A percentile compares a stretch with the other conserved stretches of the same genome.
Conservation (phyloP, 805 yeast species). For the Candida maesae region DNA sequence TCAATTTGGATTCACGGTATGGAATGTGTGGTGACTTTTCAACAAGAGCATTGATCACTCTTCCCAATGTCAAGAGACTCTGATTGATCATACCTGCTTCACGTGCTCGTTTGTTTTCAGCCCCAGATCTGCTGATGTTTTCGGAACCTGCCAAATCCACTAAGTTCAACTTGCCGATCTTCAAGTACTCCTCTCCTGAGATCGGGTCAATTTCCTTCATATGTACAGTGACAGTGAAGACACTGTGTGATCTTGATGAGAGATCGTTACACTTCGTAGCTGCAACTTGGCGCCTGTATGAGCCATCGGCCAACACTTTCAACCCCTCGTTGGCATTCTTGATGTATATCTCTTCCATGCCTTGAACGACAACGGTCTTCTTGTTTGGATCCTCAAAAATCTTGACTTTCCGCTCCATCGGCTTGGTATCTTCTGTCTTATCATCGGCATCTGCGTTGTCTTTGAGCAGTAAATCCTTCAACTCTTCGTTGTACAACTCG, state of each 20-base stretch:
- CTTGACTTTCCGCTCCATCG: conserved; percentile 41
- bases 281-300: conserved; percentile 65
- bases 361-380: conserved; percentile 48
- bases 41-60: conserved; percentile 75
- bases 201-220: conserved; percentile 46
- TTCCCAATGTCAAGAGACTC: conserved; percentile 76
- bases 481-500: conserved; percentile 80
- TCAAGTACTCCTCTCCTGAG: conserved; percentile 46
- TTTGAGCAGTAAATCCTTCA: conserved; percentile 54
- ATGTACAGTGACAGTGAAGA: conserved; percentile 64
- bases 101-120: conserved; percentile 75
- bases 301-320: conserved; percentile 50
- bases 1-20: conserved; percentile 78
- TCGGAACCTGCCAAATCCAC: conserved; percentile 97
- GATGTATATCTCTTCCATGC: conserved; percentile 52
- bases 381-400: conserved; percentile 47
- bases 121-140: conserved; percentile 80
- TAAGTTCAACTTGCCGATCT: conserved; percentile 67
- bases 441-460: conserved; percentile 26
- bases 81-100: conserved; percentile 93
- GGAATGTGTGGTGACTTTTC: conserved; percentile 71
- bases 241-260: conserved; percentile 78
- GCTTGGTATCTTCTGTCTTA: background rate
- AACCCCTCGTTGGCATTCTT: conserved; percentile 50
- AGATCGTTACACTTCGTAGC: conserved; percentile 73